Conservation (phyloP, 768 basidiomycete genomes). For the Phylloporus rhodoxanthus region DNA sequence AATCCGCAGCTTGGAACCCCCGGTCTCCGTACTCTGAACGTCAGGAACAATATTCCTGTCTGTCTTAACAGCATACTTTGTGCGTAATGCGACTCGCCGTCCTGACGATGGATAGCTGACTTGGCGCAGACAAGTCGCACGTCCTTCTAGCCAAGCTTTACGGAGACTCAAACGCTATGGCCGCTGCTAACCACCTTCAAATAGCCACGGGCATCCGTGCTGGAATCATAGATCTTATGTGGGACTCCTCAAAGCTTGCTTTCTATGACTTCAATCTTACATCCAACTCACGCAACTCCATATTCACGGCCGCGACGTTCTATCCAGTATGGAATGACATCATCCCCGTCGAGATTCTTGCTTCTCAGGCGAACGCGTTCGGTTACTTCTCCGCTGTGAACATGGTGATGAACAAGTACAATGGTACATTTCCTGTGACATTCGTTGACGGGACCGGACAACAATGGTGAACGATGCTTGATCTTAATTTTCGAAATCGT, state of each 20-base stretch:
- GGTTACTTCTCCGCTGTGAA: slow-evolving; percentile 70
- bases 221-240: slow-evolving; percentile 80
- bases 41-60: slow-evolving; percentile 63
- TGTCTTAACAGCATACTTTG: slow-evolving; percentile 85
- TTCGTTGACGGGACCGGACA: slow-evolving; percentile 66
- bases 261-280: slow-evolving; percentile 90
- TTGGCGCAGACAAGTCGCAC: slow-evolving; percentile 55
- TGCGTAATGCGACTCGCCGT: slow-evolving; percentile 31
- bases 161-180: slow-evolving; percentile 37
- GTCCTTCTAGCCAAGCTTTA: slow-evolving; percentile 58
- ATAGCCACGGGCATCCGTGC: slow-evolving; percentile 53
- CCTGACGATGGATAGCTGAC: not conserved
- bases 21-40: slow-evolving; percentile 64
- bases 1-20: slow-evolving; percentile 37
- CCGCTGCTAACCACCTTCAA: slow-evolving; percentile 44
- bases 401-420: slow-evolving; percentile 77
- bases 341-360: slow-evolving; percentile 63
- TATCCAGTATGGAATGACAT: slow-evolving; percentile 88
- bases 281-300: slow-evolving; percentile 51
- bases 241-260: slow-evolving; percentile 76
- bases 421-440: slow-evolving; percentile 79
- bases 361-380: slow-evolving; percentile 55
- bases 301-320: slow-evolving; percentile 74
- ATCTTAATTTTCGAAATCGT: not conserved
- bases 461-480: slow-evolving; percentile 59